Percentiles rank a stretch among this genome's conserved stretches.
These are phyloP conservation scores for Durusdinium trenchii DNA, from an alignment of 73 alveolate genomes.

Conservation along the genomic window DNA sequence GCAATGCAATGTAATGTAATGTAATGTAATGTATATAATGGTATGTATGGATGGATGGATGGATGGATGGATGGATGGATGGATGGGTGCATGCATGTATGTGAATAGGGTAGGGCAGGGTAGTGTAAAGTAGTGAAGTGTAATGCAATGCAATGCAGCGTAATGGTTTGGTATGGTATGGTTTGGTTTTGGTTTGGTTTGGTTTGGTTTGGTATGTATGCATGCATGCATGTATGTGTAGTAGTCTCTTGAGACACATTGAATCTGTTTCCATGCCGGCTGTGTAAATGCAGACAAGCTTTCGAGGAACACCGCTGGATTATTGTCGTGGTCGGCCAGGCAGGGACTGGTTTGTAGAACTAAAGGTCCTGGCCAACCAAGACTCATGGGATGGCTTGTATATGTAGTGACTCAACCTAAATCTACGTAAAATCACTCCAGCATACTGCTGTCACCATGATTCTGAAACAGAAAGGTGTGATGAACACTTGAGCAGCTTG, in stretches of 20 bases:
- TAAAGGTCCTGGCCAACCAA: not conserved
- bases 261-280: not conserved
- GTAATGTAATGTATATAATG: not conserved
- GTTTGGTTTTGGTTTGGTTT: not conserved
- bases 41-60: not conserved
- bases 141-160: too few relatives aligned
- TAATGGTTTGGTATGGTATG: not conserved
- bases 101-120: not conserved
- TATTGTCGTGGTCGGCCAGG: constrained; percentile 16
- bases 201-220: not conserved
- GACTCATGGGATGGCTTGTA: not conserved
- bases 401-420: not conserved
- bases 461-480: not conserved
- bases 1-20: not conserved
- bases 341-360: not conserved
- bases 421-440: not conserved
- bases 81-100: not conserved
- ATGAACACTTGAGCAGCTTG: not conserved
- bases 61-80: not conserved
- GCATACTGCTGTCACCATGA: not conserved
- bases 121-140: not conserved
- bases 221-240: not conserved
- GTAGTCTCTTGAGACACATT: not conserved
- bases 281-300: not conserved
- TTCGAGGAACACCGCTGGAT: constrained; percentile 56